Conservation (phyloP, 2,329 filamentous ascomycete species). For the Periconia sp. region DNA sequence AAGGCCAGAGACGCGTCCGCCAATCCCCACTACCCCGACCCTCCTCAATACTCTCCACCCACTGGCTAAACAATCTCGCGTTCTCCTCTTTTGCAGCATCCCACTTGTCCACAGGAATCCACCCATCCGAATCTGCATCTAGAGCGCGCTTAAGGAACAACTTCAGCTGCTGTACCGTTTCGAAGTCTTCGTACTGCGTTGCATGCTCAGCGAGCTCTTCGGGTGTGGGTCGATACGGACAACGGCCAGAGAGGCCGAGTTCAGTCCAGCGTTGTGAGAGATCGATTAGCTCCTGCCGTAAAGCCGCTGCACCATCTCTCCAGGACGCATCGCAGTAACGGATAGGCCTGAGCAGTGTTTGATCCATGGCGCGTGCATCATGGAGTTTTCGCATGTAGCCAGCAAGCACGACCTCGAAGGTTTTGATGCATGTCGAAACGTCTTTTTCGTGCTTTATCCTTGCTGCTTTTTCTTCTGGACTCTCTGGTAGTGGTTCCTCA, state of each 20-base stretch:
- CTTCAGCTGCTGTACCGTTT: background rate
- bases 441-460: no score
- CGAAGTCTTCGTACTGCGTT: constrained; percentile 2
- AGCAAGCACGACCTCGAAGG: no score
- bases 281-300: constrained; percentile 1
- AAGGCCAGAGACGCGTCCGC: background rate
- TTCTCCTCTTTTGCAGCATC: background rate
- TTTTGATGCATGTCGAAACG: no score
- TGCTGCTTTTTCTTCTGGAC: no score
- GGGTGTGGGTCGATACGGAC: background rate
- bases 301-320: no score
- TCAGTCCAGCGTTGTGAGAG: background rate
- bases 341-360: no score
- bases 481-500: no score
- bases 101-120: background rate
- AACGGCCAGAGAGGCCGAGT: background rate
- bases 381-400: no score
- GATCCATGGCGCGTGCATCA: no score
- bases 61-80: background rate
- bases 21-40: background rate
- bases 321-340: no score
- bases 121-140: background rate
- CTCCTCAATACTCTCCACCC: background rate
- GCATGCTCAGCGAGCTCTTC: background rate
- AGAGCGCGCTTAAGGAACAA: background rate